Percentiles rank a stretch among this genome's conserved stretches.
These are phyloP conservation scores for Termitomyces sp. DNA, from an alignment of 768 basidiomycete genomes.

Conservation along the genomic window DNA sequence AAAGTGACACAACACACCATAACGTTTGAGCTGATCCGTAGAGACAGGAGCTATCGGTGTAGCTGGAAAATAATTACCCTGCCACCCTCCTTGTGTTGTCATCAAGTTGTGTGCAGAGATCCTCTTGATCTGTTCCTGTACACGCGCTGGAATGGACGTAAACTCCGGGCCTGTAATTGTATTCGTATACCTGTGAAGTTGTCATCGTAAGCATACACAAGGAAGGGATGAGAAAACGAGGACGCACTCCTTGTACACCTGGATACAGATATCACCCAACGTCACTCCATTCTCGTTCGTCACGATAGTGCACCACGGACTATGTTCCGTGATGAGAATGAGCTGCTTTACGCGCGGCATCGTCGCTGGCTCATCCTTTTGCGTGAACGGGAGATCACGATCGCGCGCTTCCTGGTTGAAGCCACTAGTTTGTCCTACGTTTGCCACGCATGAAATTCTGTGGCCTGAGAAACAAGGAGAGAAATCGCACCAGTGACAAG, in stretches of 20 bases:
- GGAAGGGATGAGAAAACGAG: background rate
- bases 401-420: constrained; percentile 59
- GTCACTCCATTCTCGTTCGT: constrained; percentile 74
- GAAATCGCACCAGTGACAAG: constrained; percentile 53
- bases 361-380: constrained; percentile 63
- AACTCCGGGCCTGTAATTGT: constrained; percentile 66
- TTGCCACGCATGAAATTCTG: background rate
- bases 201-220: background rate
- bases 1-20: constrained; percentile 48
- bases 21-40: constrained; percentile 40
- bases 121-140: constrained; percentile 72
- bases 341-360: constrained; percentile 61
- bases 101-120: constrained; percentile 40
- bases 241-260: constrained; percentile 75
- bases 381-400: constrained; percentile 49
- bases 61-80: constrained; percentile 46
- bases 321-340: constrained; percentile 52
- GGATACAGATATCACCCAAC: constrained; percentile 65
- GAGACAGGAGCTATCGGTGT: constrained; percentile 42
- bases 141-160: constrained; percentile 49
- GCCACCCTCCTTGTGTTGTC: constrained; percentile 13
- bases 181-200: constrained; percentile 54
- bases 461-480: background rate
- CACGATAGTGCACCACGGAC: constrained; percentile 78
- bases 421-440: constrained; percentile 54